Base-by-base conservation (phyloP, 371 early-diverging fungal genomes). In the Mortierella sp. region DNA sequence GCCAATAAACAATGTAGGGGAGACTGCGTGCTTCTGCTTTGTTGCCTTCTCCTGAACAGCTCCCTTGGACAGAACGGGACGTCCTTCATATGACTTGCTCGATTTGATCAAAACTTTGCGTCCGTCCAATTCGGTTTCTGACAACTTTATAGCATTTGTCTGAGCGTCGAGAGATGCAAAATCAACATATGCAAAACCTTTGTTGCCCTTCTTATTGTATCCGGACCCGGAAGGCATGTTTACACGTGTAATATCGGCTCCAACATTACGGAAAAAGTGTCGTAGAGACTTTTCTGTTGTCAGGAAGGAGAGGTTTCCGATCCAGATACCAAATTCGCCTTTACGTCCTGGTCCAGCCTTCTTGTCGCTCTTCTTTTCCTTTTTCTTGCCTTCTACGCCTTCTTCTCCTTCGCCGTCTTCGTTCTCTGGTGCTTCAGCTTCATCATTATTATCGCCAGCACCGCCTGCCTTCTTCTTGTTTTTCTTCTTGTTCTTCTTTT, bases 1-100 rank as follows among this genome's bases (percentile, higher is more conserved):
- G 37, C 95, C 96, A 6, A 96, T 69, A 82, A 95, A 96, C 37
- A 97, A 83, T 4, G 95, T 92, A 34, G 93, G 88, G 49, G 91
- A 87, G 31, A 93, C 92, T 6, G 84, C 87, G 37, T 88, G 86
- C 82, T 88, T 87, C 70, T 87, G 88, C 67, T 82, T 78, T 35
- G 54, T 10, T 3, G 79, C 61, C 67, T 76, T 70, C 13, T 74
- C 72, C 17, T 70, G 70, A 17, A 64, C 61, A n/a, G 66, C 68
- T 12, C 64, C 79, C 72, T 68, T 70, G 43, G 64, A 80, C 59
- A 73, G 61, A n/a, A 57, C 71, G 15, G 64, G 76, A 3, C 76
- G 89, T 57, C 89, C 89, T 43, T 87, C 85, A 68, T 84, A 92
- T 34, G 90, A 88, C 43, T 85, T 88, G 61, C 89, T 87, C 53